Base-by-base conservation (phyloP, 2,329 filamentous ascomycete genomes). In the Eurotiales sp. region DNA sequence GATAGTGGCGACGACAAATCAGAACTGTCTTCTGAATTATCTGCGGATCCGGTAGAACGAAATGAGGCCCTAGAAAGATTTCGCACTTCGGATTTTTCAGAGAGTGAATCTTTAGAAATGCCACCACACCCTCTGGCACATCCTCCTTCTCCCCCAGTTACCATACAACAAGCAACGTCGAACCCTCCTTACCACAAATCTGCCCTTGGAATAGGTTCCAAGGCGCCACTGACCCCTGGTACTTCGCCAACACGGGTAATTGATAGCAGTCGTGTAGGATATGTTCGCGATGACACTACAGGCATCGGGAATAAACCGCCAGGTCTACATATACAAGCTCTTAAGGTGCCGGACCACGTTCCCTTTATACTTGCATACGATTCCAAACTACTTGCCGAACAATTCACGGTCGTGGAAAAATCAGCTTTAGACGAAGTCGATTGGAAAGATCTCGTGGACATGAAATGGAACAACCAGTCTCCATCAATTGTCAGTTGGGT, bases 381-480 rank as follows among this genome's bases (percentile, higher is more conserved):
- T 59, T 82, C 82, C 2, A 76, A 81, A 52, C 63, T 77, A 4
- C 72, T 86, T 47, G 82, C 83, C 2, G 77, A 85, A 60, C 83
- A 86, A 60, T 75, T 86, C 53, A 85, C 82, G 1, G 70, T 86
- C 54, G 77, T 86, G 39, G 83, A 86, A 60, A 83, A 84, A 64
- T 82, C 83, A 47, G 83, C 82, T 1, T 65, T 86, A 22, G 81
- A 82, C 54, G 83, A 85, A 58, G 78, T 86, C 50, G 82, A 85
- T 59, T 86, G 83, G 83, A 80, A 79, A 58, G 83, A 85, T 56
- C 68, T 86, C 25, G 80, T 86, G 46, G 79, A 83, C 46, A 77
- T 85, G 69, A 77, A 75, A 55, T 85, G 82, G 82, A 79, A 78
- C 59, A 81, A 77, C 51, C 74, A 73, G 3, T 76, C 77, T 3